phyloP scores from a whole-genome alignment of 441 rosid species.

The Pelargonium fulgidum region DNA sequence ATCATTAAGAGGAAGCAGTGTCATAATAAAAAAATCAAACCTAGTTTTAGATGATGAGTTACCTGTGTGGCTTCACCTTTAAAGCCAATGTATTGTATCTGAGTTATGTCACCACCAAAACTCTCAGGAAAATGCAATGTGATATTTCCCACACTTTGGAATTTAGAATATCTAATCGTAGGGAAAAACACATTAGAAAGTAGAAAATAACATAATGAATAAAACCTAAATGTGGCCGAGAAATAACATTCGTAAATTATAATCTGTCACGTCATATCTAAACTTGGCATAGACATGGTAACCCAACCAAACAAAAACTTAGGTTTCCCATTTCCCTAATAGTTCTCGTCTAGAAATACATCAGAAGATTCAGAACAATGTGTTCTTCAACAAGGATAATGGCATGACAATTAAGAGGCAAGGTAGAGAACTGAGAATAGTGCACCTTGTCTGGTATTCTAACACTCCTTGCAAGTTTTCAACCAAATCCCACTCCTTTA shows the following conservation, averaged over 20 bases:
- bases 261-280: not conserved
- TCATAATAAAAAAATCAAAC: conserved; percentile 12
- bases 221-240: not conserved
- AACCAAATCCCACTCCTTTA: conserved; percentile 84
- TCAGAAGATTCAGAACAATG: conserved; percentile 5
- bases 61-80: conserved; percentile 98
- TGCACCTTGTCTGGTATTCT: conserved; percentile 84
- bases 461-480: conserved; percentile 75
- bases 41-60: conserved; percentile 19
- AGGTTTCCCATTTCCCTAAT: not conserved
- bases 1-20: conserved; percentile 15
- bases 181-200: conserved; percentile 12
- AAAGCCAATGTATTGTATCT: conserved; percentile 75
- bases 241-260: not conserved
- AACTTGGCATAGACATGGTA: too few species aligned
- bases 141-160: conserved; percentile 75
- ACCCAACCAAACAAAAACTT: conserved; percentile 11
- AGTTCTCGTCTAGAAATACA: not conserved
- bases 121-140: conserved; percentile 82
- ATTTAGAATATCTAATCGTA: conserved; percentile 62
- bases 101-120: conserved; percentile 70
- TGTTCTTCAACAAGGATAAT: not conserved
- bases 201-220: not conserved
- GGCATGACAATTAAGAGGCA: not conserved
- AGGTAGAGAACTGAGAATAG: conserved; percentile 4